Evolutionary conservation across 2,329 filamentous ascomycete genomes (phyloP), one percentile per base, ranked within the genome.

Genomic region (Stenocarpella maydis): DNA sequence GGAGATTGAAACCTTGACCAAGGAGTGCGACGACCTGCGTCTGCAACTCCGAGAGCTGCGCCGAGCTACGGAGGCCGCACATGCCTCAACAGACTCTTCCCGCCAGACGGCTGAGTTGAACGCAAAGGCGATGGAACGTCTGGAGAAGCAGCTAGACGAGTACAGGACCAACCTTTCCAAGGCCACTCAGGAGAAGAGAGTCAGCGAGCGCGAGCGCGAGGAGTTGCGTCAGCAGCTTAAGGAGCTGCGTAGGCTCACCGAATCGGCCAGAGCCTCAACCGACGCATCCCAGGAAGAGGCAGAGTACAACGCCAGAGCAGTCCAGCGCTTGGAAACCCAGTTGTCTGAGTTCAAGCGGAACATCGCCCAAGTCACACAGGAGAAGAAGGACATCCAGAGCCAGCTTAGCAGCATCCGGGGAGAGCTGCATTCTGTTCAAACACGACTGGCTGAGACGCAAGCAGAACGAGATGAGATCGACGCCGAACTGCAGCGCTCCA

Each of bases 91-190:
- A 21, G 72, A 74, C 49, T 74, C 76, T 43, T 77, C 79, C 7
- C 76, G 79, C 45, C 78, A 80, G 61, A 76, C 75, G 8, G 77
- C 77, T 26, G 77, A 79, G 67, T 77, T 78, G 24, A 78, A 78
- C 39, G 80, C 68, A 49, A 70, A 84, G 54, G 83, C 81, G 26
- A 79, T 88, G 58, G 82, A 85, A 37, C 85, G 86, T 49, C 79
- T 90, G 50, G 86, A 85, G 74, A 84, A 83, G 71, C 86, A 88
- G 68, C 81, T 90, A 19, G 83, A 84, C 26, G 88, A 90, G 61
- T 82, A 87, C 24, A 94, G 76, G 84, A 93, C 28, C 89, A 93
- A 67, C 87, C 93, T 55, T 80, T 94, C 24, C 90, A 94, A 87
- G 68, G 85, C 86, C 9, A 86, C 81, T 15, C 79, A 83, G 39